phyloP scores from a whole-genome alignment of 1,139 yeast species.

The Candida tropicalis region DNA sequence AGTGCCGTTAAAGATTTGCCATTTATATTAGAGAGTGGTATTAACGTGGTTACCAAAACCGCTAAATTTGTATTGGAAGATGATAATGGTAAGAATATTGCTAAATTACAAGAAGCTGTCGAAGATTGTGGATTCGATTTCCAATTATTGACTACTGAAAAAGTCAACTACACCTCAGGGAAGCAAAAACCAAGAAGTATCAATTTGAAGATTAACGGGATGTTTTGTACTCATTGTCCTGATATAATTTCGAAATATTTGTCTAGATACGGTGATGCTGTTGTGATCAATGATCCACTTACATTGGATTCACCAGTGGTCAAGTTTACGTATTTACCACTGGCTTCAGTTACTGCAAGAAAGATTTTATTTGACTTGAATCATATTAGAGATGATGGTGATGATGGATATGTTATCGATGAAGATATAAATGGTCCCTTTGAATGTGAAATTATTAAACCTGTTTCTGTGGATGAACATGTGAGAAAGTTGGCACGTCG shows the following conservation, averaged over 20 bases:
- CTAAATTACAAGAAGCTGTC: conserved; percentile 48
- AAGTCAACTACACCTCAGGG: conserved; percentile 48
- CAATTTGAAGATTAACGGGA: conserved; percentile 61
- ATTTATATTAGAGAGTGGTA: conserved; percentile 54
- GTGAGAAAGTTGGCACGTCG: conserved; percentile 50
- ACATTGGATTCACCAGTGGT: conserved; percentile 58
- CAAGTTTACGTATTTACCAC: conserved; percentile 65
- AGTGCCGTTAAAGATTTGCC: conserved; percentile 53
- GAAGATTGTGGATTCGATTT: conserved; percentile 75
- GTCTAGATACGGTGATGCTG: conserved; percentile 55
- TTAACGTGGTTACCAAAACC: conserved; percentile 60
- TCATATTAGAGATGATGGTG: conserved; percentile 29
- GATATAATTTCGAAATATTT: conserved; percentile 53
- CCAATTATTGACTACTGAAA: conserved; percentile 40
- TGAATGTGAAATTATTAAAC: conserved; percentile 56
- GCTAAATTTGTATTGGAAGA: conserved; percentile 60
- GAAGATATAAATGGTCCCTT: conserved; percentile 37
- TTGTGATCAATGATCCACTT: conserved; percentile 58
- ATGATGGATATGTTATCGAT: conserved; percentile 24
- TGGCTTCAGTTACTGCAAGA: conserved; percentile 49
- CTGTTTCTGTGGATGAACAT: conserved; percentile 64
- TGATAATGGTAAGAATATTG: conserved; percentile 28
- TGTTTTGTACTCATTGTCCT: conserved; percentile 76
- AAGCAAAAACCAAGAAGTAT: conserved; percentile 55
- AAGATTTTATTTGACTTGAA: conserved; percentile 52